Conservation (phyloP, 129 eudicot genomes). For the Mikania micrantha region DNA sequence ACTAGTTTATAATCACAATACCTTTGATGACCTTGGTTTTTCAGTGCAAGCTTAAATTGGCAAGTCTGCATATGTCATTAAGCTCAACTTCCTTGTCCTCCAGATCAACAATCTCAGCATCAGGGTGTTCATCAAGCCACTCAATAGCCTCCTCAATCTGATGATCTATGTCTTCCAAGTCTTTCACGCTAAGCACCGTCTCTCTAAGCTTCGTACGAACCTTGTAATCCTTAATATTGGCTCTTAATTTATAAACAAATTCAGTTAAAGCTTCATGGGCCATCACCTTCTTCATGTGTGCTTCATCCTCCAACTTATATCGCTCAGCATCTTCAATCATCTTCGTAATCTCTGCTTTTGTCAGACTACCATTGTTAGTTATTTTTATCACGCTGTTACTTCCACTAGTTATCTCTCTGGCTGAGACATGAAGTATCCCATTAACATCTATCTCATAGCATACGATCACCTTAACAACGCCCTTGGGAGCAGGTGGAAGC, state of each 20-base stretch:
- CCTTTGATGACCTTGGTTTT: neutral
- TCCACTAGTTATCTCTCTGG: constrained; percentile 15
- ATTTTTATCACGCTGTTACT: constrained; percentile 6
- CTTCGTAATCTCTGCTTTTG: constrained; percentile 13
- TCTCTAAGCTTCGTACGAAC: constrained; percentile 2
- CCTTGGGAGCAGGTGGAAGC: constrained; percentile 6
- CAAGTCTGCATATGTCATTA: constrained; percentile 10
- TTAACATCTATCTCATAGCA: constrained; percentile 17
- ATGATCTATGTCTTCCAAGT: neutral
- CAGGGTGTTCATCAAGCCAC: constrained; percentile 25
- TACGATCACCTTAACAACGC: neutral
- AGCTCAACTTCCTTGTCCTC: constrained; percentile 10
- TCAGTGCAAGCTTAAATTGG: neutral
- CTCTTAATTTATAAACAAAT: constrained; percentile 6
- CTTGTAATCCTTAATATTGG: constrained; percentile 7
- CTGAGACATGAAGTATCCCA: constrained; percentile 24
- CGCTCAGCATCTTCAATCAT: constrained; percentile 26
- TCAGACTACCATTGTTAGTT: constrained; percentile 3
- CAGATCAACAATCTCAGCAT: constrained; percentile 7
- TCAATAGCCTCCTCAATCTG: constrained; percentile 5
- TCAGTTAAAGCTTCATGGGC: neutral
- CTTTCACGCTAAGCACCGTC: constrained; percentile 8
- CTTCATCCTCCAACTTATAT: constrained; percentile 24
- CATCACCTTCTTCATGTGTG: constrained; percentile 8
- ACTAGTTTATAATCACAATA: neutral